A percentile compares a stretch with the other conserved stretches of the same genome.
Evolutionary conservation across 768 basidiomycete species (phyloP).

Genomic region (Lactarius hengduanensis): DNA sequence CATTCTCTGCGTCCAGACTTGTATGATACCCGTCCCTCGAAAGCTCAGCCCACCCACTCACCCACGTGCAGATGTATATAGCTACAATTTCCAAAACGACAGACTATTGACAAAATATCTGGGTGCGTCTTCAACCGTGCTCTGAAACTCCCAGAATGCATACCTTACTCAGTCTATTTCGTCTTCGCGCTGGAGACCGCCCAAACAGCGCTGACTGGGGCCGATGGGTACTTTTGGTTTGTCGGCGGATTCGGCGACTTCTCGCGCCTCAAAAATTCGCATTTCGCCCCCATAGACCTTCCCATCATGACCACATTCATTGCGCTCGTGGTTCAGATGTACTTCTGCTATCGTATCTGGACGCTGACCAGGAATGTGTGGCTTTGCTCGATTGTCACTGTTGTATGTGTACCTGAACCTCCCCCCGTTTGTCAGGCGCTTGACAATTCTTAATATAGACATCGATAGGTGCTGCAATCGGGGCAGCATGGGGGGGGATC

Average conservation of each 20-base stretch:
- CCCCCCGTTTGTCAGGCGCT: neutral
- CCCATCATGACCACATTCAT: slow-evolving; percentile 33
- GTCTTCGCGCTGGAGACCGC: slow-evolving; percentile 32
- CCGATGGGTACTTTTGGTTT: slow-evolving; percentile 35
- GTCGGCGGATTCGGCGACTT: slow-evolving; percentile 35
- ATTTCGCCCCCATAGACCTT: slow-evolving; percentile 33
- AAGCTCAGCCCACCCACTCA: neutral
- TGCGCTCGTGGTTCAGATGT: slow-evolving; percentile 34
- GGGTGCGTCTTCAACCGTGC: neutral
- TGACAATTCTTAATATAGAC: neutral
- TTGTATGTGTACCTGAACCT: neutral
- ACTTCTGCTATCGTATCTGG: slow-evolving; percentile 38
- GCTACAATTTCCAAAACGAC: slow-evolving; percentile 22
- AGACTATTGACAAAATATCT: neutral
- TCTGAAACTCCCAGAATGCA: neutral
- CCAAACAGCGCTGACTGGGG: slow-evolving; percentile 32
- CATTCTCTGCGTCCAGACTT: slow-evolving; percentile 34
- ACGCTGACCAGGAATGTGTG: slow-evolving; percentile 25
- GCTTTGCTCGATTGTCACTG: slow-evolving; percentile 9
- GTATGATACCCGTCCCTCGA: slow-evolving; percentile 22
- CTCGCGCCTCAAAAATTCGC: slow-evolving; percentile 27
- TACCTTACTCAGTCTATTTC: slow-evolving; percentile 30
- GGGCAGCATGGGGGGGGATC: slow-evolving; percentile 17
- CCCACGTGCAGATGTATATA: slow-evolving; percentile 19
- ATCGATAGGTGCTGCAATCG: slow-evolving; percentile 3